Evolutionary conservation across 176 grass and related monocot species (phyloP), one percentile per base, ranked within the genome.

Genomic region (Eragrostis curvula): DNA sequence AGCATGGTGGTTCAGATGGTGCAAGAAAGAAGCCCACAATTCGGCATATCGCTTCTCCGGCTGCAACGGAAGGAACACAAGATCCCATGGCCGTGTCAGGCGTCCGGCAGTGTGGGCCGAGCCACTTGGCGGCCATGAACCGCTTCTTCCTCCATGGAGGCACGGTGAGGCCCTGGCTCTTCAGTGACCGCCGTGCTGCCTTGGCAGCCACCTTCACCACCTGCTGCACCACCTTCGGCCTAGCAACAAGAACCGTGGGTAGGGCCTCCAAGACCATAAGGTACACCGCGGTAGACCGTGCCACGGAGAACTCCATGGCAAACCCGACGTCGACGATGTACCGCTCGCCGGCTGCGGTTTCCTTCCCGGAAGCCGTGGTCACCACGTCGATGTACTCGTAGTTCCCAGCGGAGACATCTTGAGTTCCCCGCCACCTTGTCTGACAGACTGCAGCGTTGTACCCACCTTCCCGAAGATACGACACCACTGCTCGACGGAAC

Each of bases 291-390:
- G 61, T 78, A 0, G 80, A 73, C 14, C 84, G 66, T 3, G 84
- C 73, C 28, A 91, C 74, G 41, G n/a, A 75, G 55, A 79, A 91
- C 68, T 91, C 85, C 25, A 27, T 69, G 13, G 23, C 52, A 50
- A 91, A 87, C 21, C 50, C 66, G 53, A 84, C 27, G 28, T 91
- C 89, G 5, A 91, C 74, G 21, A 91, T 91, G 78, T 77, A 91
- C 25, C 84, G 63, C 41, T 60, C 81, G 41, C 48, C 55, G 20
- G 46, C 1, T 23, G 14, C 21, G 23, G 64, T 27, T 14, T 21
- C 3, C 36, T 75, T 75, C 52, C 73, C 73, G 18, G n/a, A n/a
- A 23, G 9, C 56, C 17, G 14, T 2, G 75, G 24, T 42, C 68
- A 44, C 62, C 20, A 81, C 85, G 29, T 87, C 85, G 77, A 87